Evolutionary conservation across 2,329 filamentous ascomycete genomes (phyloP).

Genomic region (Paraphoma sp.): DNA sequence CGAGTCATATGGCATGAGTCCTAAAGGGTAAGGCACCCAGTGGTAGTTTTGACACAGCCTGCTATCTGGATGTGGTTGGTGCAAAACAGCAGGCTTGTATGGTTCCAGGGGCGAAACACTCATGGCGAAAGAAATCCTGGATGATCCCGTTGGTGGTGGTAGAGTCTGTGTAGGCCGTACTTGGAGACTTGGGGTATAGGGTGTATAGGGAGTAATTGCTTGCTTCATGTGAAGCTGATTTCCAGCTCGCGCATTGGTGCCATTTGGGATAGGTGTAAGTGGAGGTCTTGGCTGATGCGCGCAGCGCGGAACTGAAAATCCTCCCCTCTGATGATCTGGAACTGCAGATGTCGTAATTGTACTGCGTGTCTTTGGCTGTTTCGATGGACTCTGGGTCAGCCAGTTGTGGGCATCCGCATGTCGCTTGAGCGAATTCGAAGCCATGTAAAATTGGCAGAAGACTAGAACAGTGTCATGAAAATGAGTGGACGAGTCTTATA

Average conservation of each 20-base stretch:
- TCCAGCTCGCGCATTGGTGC: neutral
- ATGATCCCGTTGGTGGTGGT: neutral
- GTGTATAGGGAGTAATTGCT: neutral
- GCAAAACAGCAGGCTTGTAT: constrained; percentile 7
- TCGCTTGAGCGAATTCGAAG: constrained; percentile 4
- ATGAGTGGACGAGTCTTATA: neutral
- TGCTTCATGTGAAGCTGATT: neutral
- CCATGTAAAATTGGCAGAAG: neutral
- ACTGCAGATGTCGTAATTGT: neutral
- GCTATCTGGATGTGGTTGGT: constrained; percentile 27
- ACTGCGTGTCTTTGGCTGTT: neutral
- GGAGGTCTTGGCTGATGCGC: neutral
- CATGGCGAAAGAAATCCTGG: neutral
- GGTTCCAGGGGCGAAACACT: neutral
- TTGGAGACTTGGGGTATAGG: no score
- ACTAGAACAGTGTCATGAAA: neutral
- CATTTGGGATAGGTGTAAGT: neutral
- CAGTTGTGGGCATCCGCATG: neutral
- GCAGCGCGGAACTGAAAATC: neutral
- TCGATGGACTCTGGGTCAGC: neutral
- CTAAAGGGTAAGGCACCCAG: constrained; percentile 32
- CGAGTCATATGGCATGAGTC: constrained; percentile 29
- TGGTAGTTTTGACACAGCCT: constrained; percentile 30
- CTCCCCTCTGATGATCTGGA: neutral
- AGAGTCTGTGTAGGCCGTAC: no score